Evolutionary conservation across 345 rosid genomes (phyloP).

Genomic region (Orychophragmus violaceus): DNA sequence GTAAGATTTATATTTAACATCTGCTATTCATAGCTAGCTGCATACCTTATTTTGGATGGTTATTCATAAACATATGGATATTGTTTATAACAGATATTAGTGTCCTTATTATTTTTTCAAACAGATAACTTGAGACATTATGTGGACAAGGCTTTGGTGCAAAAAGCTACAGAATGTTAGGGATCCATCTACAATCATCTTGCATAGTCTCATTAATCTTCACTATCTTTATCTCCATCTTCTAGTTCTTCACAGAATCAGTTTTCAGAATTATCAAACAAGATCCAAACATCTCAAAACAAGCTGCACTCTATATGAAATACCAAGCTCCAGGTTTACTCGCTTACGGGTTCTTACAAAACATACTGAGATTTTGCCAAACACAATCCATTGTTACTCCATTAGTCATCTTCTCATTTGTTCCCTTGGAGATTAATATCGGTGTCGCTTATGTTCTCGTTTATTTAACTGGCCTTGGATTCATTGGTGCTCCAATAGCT

Average conservation of each 20-base stretch:
- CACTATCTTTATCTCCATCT: slow-evolving; percentile 44
- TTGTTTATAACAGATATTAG: neutral
- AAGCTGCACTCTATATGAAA: slow-evolving; percentile 53
- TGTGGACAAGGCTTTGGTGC: slow-evolving; percentile 94
- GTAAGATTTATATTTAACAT: slow-evolving; percentile 24
- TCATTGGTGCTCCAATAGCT: slow-evolving; percentile 62
- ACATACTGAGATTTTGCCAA: slow-evolving; percentile 67
- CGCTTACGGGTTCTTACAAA: slow-evolving; percentile 58
- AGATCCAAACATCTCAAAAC: slow-evolving; percentile 45
- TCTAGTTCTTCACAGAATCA: slow-evolving; percentile 56
- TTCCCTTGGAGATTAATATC: slow-evolving; percentile 44
- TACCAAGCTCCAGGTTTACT: slow-evolving; percentile 61
- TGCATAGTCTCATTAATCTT: slow-evolving; percentile 51
- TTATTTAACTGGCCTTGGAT: slow-evolving; percentile 41
- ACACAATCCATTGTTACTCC: slow-evolving; percentile 59
- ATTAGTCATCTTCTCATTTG: slow-evolving; percentile 33
- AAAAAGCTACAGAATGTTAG: slow-evolving; percentile 50
- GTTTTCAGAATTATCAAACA: slow-evolving; percentile 48
- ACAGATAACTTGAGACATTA: slow-evolving; percentile 72
- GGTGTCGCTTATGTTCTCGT: slow-evolving; percentile 44
- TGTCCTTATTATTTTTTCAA: neutral
- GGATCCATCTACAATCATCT: slow-evolving; percentile 69
- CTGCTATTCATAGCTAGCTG: neutral
- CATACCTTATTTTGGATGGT: neutral
- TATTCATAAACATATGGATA: neutral